Percentiles rank a stretch among this genome's conserved stretches.
Conservation (phyloP, 2,329 filamentous ascomycete species). For the Bipolaris victoriae region DNA sequence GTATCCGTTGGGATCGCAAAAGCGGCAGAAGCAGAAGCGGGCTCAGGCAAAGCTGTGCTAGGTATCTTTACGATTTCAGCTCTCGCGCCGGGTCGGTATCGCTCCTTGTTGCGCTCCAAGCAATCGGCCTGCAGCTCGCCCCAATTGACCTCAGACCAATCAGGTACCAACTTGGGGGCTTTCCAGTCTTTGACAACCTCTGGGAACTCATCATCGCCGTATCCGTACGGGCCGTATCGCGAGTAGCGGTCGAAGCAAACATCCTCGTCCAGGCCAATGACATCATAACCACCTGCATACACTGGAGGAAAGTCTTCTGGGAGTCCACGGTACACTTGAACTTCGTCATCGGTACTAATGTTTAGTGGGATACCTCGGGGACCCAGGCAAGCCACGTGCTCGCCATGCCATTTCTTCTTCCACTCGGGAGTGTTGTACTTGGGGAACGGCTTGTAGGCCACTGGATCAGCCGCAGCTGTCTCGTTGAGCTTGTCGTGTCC, state of each 20-base stretch:
- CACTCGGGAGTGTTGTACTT: slow-evolving; percentile 69
- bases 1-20: slow-evolving; percentile 39
- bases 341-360: slow-evolving; percentile 64
- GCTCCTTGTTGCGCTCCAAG: slow-evolving; percentile 67
- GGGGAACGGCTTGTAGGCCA: slow-evolving; percentile 73
- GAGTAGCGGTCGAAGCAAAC: slow-evolving; percentile 69
- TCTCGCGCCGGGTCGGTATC: slow-evolving; percentile 59
- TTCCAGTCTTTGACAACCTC: slow-evolving; percentile 56
- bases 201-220: slow-evolving; percentile 57
- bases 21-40: slow-evolving; percentile 35
- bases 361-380: slow-evolving; percentile 61
- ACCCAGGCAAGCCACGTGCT: slow-evolving; percentile 69
- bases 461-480: slow-evolving; percentile 48
- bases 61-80: slow-evolving; percentile 37
- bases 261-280: slow-evolving; percentile 54
- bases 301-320: slow-evolving; percentile 53
- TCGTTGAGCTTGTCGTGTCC: slow-evolving; percentile 41
- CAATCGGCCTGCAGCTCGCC: slow-evolving; percentile 72
- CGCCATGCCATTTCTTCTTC: slow-evolving; percentile 62
- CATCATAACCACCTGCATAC: slow-evolving; percentile 47
- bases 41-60: slow-evolving; percentile 35
- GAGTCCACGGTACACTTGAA: slow-evolving; percentile 66
- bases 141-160: slow-evolving; percentile 74
- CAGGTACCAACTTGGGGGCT: slow-evolving; percentile 47
- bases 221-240: slow-evolving; percentile 63